Evolutionary conservation across 2,329 filamentous ascomycete genomes (phyloP), one percentile per base, ranked within the genome.

Genomic region (Colletotrichum horii): DNA sequence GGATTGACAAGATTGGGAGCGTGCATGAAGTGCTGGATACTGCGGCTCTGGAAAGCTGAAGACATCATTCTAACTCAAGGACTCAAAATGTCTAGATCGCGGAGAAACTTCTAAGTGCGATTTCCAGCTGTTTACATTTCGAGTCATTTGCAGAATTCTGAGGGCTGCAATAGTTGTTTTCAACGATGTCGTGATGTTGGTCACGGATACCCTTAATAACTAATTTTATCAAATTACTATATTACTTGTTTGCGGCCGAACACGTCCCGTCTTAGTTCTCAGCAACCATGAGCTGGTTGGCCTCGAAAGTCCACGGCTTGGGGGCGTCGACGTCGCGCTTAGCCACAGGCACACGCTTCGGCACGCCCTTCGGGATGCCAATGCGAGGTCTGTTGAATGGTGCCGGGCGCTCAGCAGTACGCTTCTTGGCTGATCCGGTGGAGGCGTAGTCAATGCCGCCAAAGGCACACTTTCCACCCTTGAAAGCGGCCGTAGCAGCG

Each of bases 401-500:
- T n/a, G 48, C 30, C 6, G 65, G 43, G 14, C 48, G 65, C 14
- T 36, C 48, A 16, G 19, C 48, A 36, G 43, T 22, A 1, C 65
- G 48, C 48, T 38, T 67, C 28, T 6, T 24, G 8, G 61, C 32
- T 11, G 61, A 62, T 32, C 32, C 58, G 30, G 62, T 52, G 24
- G 62, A n/a, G 14, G 19, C 30, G 48, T 67, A 26, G 28, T 70
- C 52, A 56, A 70, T 70, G 22, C 28, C 30, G 34, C 70, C 70
- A n/a, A 66, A 71, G 5, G 70, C 85, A 60, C 85, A 87, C 58
- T 83, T 84, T 14, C 82, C 85, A 4, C 84, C 85, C 72, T 84
- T 83, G 77, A 86, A 87, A 5, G 84, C 84, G 1, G 84, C 82
- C 24, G 82, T 78, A 0, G 85, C 86, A 3, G 84, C 84, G 4